phyloP scores from a whole-genome alignment of 768 basidiomycete species.

The Mycena latifolia region DNA sequence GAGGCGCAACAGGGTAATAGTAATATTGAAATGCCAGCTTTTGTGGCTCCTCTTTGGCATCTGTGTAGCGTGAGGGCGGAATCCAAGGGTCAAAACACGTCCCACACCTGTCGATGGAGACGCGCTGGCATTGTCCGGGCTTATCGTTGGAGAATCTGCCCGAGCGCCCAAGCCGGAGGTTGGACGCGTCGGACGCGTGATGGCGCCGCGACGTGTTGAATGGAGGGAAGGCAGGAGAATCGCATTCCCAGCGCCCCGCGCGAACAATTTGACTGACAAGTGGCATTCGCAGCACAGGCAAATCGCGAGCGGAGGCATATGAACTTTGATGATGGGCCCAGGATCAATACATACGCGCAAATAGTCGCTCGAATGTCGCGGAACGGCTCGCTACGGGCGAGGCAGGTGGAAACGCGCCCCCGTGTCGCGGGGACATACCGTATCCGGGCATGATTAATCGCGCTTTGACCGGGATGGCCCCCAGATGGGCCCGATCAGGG shows the following conservation, averaged over 20 bases:
- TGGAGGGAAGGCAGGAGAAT: neutral
- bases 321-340: neutral
- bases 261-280: too few species aligned
- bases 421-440: too few species aligned
- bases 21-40: too few species aligned
- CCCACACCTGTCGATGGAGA: too few species aligned
- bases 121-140: neutral
- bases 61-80: neutral
- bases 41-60: neutral
- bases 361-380: slow-evolving; percentile 20
- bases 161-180: too few species aligned
- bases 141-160: neutral
- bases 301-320: too few species aligned
- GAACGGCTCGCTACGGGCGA: slow-evolving; percentile 11
- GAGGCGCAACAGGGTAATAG: neutral
- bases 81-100: neutral
- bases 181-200: slow-evolving; percentile 9
- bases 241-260: too few species aligned
- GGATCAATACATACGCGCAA: slow-evolving; percentile 13
- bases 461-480: too few species aligned
- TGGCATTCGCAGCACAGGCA: neutral
- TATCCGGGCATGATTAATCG: too few species aligned
- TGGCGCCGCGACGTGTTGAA: neutral
- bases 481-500: too few species aligned
- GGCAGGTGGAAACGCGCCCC: too few species aligned